Percentiles rank a stretch among this genome's conserved stretches.
Conservation (phyloP, 805 yeast species). For the Naumovozyma castellii region DNA sequence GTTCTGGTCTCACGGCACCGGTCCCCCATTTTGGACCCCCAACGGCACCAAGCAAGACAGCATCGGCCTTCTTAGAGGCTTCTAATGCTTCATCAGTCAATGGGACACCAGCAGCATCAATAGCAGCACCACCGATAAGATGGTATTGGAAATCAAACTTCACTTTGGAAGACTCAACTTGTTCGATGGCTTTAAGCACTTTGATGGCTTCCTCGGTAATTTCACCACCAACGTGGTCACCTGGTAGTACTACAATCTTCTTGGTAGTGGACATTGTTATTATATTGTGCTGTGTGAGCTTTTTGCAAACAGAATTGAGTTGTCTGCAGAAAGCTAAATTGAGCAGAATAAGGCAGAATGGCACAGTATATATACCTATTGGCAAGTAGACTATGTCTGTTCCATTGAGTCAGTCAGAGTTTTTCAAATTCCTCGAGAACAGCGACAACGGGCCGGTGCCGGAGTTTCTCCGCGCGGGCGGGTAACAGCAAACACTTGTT, state of each 20-base stretch:
- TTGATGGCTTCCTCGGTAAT: slow-evolving; percentile 84
- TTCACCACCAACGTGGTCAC: slow-evolving; percentile 96
- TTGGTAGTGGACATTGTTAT: slow-evolving; percentile 29
- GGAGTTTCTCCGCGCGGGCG: background rate
- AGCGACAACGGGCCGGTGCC: too few species aligned
- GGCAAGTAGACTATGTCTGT: too few species aligned
- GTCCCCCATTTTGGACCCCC: slow-evolving; percentile 99
- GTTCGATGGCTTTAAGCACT: slow-evolving; percentile 71
- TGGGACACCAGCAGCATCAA: slow-evolving; percentile 92
- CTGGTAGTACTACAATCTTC: slow-evolving; percentile 81
- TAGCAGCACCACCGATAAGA: slow-evolving; percentile 96
- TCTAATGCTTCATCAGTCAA: slow-evolving; percentile 75
- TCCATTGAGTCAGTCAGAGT: too few species aligned
- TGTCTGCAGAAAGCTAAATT: too few species aligned
- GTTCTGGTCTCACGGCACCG: slow-evolving; percentile 93
- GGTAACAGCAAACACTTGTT: background rate
- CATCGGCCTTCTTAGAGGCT: slow-evolving; percentile 81
- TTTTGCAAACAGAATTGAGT: too few species aligned
- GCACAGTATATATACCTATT: too few species aligned
- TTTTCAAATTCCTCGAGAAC: too few species aligned
- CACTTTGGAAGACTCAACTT: slow-evolving; percentile 39
- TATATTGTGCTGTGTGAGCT: background rate
- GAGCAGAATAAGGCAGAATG: too few species aligned
- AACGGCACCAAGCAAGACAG: slow-evolving; percentile 94
- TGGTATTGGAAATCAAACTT: slow-evolving; percentile 73